Evolutionary conservation across 2,329 filamentous ascomycete genomes (phyloP).

Genomic region (Neonectria sp.): DNA sequence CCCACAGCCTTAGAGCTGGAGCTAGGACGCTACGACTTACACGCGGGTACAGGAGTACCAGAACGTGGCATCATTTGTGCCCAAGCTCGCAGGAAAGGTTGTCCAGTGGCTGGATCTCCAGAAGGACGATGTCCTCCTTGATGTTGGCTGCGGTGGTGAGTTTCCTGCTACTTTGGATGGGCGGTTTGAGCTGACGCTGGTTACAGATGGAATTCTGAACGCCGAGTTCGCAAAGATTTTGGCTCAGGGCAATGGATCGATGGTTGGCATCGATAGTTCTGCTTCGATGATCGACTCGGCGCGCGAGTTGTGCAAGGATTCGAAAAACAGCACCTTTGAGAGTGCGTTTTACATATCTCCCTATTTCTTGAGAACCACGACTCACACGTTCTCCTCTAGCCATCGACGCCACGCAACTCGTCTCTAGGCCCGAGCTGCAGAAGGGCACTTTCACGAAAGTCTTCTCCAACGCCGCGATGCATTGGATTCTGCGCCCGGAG

Average conservation of each 20-base stretch:
- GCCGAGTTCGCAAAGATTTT: constrained; percentile 66
- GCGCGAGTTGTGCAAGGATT: constrained; percentile 55
- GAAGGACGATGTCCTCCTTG: constrained; percentile 71
- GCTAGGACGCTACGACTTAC: constrained; percentile 34
- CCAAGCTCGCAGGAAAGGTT: constrained; percentile 72
- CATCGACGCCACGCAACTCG: constrained; percentile 61
- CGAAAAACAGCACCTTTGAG: constrained; percentile 60
- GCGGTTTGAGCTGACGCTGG: constrained; percentile 22
- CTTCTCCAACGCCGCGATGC: constrained; percentile 78
- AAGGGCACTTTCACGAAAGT: constrained; percentile 64
- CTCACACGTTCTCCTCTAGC: constrained; percentile 52
- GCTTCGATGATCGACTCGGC: constrained; percentile 71
- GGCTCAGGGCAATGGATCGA: constrained; percentile 60
- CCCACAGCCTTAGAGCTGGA: neutral
- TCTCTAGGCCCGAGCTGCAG: constrained; percentile 53
- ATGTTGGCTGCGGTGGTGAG: constrained; percentile 75
- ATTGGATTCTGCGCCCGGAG: constrained; percentile 72
- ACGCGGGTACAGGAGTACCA: constrained; percentile 66
- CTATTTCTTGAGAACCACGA: neutral
- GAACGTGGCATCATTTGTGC: constrained; percentile 74
- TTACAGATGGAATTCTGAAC: constrained; percentile 71
- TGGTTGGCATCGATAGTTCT: constrained; percentile 74
- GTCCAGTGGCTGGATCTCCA: constrained; percentile 72
- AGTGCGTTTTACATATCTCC: constrained; percentile 47
- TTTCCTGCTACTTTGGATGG: constrained; percentile 10